Base-by-base conservation (phyloP, 805 yeast genomes). In the Wickerhamiella bombiphila region DNA sequence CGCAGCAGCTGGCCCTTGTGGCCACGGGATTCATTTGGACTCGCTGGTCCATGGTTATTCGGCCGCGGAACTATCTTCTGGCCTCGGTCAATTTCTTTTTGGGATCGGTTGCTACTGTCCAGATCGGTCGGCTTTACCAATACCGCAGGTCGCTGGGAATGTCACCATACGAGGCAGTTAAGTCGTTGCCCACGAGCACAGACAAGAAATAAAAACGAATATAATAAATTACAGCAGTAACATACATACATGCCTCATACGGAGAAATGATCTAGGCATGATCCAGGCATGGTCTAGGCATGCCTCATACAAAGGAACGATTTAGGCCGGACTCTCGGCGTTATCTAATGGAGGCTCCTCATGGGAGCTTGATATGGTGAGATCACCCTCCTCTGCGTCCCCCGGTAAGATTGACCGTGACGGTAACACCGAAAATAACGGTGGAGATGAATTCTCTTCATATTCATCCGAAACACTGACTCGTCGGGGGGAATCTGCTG, bases 1-100 rank as follows among this genome's bases (percentile, higher is more conserved):
- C 94, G 18, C 94, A 81, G 60, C 86, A 80, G 63, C 56, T 73
- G 32, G 93, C 97, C 1, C 67, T 88, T 41, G 69, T 80, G 50
- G 85, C 86, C 34, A 88, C 98, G 1, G 98, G 96, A 39, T 73
- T 74, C 38, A 83, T 88, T 51, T 88, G 98, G 98, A 88, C 98
- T 25, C 74, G 98, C 59, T 88, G 97, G 97, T 85, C 95, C 13
- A 72, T 86, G 61, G 91, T 86, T 46, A 88, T 88, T 55, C 74
- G 65, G 47, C 98, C 98, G 30, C 77, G 79, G 62, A 88, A 88
- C 61, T 68, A 69, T 49, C 64, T 91, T 43, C 68, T 91, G 48
- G 98, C 97, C 3, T 74, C 88, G 21, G 98, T 88, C 39, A 88
- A 88, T 63, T 83, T 85, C 67, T 88, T 91, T 69, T 65, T 88